These are phyloP conservation scores for Candida qinlingensis DNA, from an alignment of 805 yeast genomes.

Conservation along the genomic window DNA sequence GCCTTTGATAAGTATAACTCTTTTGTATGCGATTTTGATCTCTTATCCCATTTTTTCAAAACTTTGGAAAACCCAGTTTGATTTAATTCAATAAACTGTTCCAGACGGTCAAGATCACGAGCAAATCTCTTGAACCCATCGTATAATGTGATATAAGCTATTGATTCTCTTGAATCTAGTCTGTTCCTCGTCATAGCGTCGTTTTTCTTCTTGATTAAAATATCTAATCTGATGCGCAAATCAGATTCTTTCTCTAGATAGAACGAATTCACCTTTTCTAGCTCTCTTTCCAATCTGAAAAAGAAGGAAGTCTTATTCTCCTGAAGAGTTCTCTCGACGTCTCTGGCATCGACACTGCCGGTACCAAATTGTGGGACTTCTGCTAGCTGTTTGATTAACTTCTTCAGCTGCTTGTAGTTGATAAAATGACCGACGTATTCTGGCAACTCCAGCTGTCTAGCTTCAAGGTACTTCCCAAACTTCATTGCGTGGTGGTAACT, in stretches of 20 bases:
- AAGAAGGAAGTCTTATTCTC: constrained; percentile 86
- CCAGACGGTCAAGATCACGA: constrained; percentile 80
- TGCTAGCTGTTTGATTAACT: constrained; percentile 36
- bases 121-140: constrained; percentile 88
- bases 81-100: constrained; percentile 90
- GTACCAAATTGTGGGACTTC: constrained; percentile 34
- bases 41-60: constrained; percentile 95
- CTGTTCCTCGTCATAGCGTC: constrained; percentile 40
- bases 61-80: constrained; percentile 96
- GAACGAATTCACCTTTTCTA: constrained; percentile 91
- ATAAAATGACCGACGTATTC: constrained; percentile 93
- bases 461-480: constrained; percentile 92
- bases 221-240: constrained; percentile 70
- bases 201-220: constrained; percentile 65
- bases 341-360: constrained; percentile 3
- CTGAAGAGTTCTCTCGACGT: constrained; percentile 53
- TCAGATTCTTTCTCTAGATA: constrained; percentile 90
- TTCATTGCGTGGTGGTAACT: constrained; percentile 40
- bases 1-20: constrained; percentile 89
- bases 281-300: constrained; percentile 87
- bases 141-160: constrained; percentile 74
- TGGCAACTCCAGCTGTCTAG: constrained; percentile 89
- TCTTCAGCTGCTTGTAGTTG: constrained; percentile 89
- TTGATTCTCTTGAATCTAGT: constrained; percentile 55
- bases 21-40: constrained; percentile 91